Conservation (phyloP, 345 rosid species). For the Camelina neglecta region DNA sequence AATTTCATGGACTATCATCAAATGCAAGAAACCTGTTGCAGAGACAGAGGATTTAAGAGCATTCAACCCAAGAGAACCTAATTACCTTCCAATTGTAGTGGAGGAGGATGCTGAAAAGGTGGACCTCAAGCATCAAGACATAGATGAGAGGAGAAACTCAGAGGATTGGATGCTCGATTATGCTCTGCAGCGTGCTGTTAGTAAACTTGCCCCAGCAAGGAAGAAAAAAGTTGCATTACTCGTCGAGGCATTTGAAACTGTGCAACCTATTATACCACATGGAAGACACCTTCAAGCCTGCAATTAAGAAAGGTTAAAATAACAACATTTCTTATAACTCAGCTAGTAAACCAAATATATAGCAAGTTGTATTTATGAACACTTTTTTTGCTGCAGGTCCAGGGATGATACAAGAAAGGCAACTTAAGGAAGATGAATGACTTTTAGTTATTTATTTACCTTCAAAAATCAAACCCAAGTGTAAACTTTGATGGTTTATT, state of each 20-base stretch:
- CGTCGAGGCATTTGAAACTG: conserved; percentile 91
- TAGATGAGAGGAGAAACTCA: conserved; percentile 70
- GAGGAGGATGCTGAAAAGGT: conserved; percentile 74
- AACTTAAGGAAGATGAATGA: conserved; percentile 13
- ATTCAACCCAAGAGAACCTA: conserved; percentile 87
- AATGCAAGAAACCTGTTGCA: conserved; percentile 44
- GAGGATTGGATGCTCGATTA: conserved; percentile 97
- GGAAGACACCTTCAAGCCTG: conserved; percentile 74
- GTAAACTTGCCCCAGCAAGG: conserved; percentile 76
- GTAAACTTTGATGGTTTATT: conserved; percentile 27
- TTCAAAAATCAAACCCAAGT: conserved; percentile 24
- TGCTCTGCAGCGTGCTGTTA: conserved; percentile 77
- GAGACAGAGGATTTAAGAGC: conserved; percentile 46
- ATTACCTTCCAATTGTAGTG: conserved; percentile 62
- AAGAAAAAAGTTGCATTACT: conserved; percentile 90
- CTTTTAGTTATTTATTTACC: conserved; percentile 25
- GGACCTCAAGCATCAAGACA: conserved; percentile 75
- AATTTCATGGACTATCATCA: conserved; percentile 50
- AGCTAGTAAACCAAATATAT: not conserved
- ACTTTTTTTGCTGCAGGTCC: conserved; percentile 29
- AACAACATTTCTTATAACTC: conserved; percentile 11
- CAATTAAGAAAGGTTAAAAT: conserved; percentile 48
- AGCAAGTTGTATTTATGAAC: conserved; percentile 22
- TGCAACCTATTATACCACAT: conserved; percentile 55
- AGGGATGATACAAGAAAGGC: conserved; percentile 23